A percentile compares a stretch with the other conserved stretches of the same genome.
phyloP scores from a whole-genome alignment of 2,329 filamentous ascomycete species.

The Tolypocladium amazonense region DNA sequence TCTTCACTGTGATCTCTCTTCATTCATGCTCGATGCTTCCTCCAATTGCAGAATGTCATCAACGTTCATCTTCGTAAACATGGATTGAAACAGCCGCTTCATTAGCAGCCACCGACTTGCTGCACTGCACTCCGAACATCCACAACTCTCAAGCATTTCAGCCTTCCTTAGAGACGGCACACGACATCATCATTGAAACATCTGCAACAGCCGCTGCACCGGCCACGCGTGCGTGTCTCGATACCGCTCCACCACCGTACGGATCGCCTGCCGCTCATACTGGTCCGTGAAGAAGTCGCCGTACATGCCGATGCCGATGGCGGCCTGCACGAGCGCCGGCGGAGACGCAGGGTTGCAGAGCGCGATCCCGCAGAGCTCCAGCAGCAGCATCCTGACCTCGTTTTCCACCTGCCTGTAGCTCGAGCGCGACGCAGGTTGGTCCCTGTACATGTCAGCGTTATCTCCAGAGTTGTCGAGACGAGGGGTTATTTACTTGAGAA shows the following conservation, averaged over 20 bases:
- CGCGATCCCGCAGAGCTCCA: slow-evolving; percentile 29
- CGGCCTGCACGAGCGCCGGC: slow-evolving; percentile 26
- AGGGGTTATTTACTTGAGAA: slow-evolving; percentile 15
- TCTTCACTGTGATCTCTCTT: too few relatives aligned
- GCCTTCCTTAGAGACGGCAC: not conserved
- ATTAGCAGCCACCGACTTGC: not conserved
- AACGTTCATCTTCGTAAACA: not conserved
- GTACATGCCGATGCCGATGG: slow-evolving; percentile 29
- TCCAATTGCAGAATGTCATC: not conserved
- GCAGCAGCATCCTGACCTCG: slow-evolving; percentile 24
- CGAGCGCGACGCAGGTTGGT: slow-evolving; percentile 14
- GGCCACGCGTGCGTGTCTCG: slow-evolving; percentile 30
- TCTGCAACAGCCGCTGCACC: slow-evolving; percentile 22
- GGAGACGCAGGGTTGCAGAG: slow-evolving; percentile 26
- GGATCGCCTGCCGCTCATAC: slow-evolving; percentile 25
- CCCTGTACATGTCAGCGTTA: slow-evolving; percentile 5
- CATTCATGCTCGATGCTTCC: not conserved
- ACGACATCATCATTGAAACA: slow-evolving; percentile 17
- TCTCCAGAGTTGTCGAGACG: not conserved
- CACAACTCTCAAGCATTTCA: not conserved
- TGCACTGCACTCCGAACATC: not conserved
- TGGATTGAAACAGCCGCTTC: not conserved
- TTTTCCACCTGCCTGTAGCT: slow-evolving; percentile 25
- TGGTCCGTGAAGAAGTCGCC: slow-evolving; percentile 29
- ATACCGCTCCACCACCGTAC: slow-evolving; percentile 32